Percentiles rank a stretch among this genome's conserved stretches.
phyloP scores from a whole-genome alignment of 345 rosid species.

The Arabis hirsuta region DNA sequence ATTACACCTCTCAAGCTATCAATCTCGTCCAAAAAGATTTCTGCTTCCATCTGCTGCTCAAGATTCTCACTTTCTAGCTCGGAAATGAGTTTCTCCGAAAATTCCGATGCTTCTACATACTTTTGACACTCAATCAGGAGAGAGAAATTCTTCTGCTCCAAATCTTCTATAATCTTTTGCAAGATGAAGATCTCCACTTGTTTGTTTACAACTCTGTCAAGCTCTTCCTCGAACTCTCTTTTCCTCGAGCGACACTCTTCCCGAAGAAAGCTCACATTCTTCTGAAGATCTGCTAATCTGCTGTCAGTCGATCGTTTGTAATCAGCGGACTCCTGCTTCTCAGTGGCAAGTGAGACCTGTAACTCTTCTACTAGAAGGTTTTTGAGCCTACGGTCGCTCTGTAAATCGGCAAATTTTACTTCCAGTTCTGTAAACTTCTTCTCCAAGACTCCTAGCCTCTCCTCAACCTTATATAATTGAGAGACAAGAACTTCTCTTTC shows the following conservation, averaged over 20 bases:
- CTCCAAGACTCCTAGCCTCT: conserved; percentile 68
- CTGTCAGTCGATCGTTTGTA: conserved; percentile 64
- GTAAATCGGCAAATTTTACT: conserved; percentile 58
- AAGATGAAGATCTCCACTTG: conserved; percentile 81
- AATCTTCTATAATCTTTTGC: conserved; percentile 71
- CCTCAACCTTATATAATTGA: conserved; percentile 60
- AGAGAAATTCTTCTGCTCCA: conserved; percentile 70
- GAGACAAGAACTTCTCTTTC: conserved; percentile 62
- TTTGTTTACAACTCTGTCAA: conserved; percentile 80
- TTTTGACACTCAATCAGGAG: conserved; percentile 75
- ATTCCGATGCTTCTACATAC: conserved; percentile 69
- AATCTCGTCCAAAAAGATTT: conserved; percentile 70
- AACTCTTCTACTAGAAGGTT: conserved; percentile 61
- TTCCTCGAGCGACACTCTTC: conserved; percentile 69
- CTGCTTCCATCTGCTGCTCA: conserved; percentile 74
- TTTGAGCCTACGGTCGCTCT: conserved; percentile 62
- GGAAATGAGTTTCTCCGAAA: conserved; percentile 67
- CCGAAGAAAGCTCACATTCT: conserved; percentile 61
- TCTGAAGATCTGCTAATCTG: conserved; percentile 71
- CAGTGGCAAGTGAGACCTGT: conserved; percentile 57
- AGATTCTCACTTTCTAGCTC: conserved; percentile 85
- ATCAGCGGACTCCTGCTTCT: conserved; percentile 60
- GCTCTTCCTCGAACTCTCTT: conserved; percentile 88
- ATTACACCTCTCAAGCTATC: conserved; percentile 66
- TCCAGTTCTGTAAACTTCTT: conserved; percentile 68